Evolutionary conservation across 148 eudicot genomes (phyloP).

Genomic region (Chenopodium formosanum): DNA sequence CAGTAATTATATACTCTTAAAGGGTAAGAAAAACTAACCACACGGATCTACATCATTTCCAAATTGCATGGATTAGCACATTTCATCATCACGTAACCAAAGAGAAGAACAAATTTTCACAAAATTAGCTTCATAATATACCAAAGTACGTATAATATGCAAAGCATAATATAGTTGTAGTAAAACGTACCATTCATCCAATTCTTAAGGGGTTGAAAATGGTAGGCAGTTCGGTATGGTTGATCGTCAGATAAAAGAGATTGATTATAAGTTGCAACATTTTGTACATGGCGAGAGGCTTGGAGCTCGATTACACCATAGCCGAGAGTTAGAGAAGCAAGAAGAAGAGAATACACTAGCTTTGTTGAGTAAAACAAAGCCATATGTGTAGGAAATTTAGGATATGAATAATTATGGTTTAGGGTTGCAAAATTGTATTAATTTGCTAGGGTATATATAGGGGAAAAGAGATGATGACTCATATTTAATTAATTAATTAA

Average conservation of each 20-base stretch:
- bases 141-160: too few species aligned
- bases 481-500: background rate
- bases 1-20: too few species aligned
- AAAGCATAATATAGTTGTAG: too few species aligned
- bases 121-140: background rate
- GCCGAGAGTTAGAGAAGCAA: background rate
- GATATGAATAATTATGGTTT: background rate
- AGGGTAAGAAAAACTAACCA: conserved; percentile 1
- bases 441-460: background rate
- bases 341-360: background rate
- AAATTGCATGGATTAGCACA: background rate
- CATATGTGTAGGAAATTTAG: background rate
- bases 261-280: background rate
- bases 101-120: background rate
- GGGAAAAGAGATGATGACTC: background rate
- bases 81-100: background rate
- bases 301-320: conserved; percentile 2
- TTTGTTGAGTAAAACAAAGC: background rate
- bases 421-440: background rate
- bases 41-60: conserved; percentile 10
- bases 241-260: background rate
- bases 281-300: background rate
- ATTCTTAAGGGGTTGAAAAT: conserved; percentile 18
- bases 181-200: conserved; percentile 15
- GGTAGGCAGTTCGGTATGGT: conserved; percentile 15